Conservation (phyloP, 805 yeast genomes). For the Myxozyma sirexii region DNA sequence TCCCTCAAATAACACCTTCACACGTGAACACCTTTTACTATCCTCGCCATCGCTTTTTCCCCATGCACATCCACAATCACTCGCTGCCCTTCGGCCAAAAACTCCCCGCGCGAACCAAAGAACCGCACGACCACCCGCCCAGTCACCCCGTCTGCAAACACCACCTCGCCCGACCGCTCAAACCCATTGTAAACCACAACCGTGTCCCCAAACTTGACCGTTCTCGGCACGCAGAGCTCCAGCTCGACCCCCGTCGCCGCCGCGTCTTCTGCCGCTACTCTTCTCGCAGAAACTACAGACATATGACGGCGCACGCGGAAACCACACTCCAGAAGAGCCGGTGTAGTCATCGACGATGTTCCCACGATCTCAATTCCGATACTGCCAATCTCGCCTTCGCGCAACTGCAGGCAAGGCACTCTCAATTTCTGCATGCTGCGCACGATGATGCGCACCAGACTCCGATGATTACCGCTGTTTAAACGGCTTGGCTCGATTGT, state of each 20-base stretch:
- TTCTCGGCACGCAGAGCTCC: background rate
- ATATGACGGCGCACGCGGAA: constrained; percentile 16
- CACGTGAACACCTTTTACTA: constrained; percentile 1
- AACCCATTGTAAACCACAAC: constrained; percentile 23
- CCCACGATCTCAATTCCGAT: constrained; percentile 28
- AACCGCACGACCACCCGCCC: constrained; percentile 7
- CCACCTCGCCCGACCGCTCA: constrained; percentile 21
- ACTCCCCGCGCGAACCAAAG: constrained; percentile 23
- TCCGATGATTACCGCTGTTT: background rate
- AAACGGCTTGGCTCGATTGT: background rate
- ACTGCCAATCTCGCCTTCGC: constrained; percentile 30
- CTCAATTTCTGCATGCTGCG: constrained; percentile 30
- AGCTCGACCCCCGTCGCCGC: constrained; percentile 9
- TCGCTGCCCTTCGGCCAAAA: constrained; percentile 15
- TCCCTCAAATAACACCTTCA: too few relatives aligned
- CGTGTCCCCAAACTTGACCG: constrained; percentile 9
- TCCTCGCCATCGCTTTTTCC: constrained; percentile 10
- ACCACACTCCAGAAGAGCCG: constrained; percentile 7
- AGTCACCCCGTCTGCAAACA: background rate
- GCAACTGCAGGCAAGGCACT: constrained; percentile 21
- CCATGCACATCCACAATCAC: constrained; percentile 20
- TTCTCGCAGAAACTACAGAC: constrained; percentile 14
- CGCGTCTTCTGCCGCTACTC: background rate
- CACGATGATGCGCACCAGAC: constrained; percentile 11
- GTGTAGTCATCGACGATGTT: constrained; percentile 2